These are phyloP conservation scores for Metarhizium rileyi DNA, from an alignment of 2,329 filamentous ascomycete genomes.

Conservation along the genomic window DNA sequence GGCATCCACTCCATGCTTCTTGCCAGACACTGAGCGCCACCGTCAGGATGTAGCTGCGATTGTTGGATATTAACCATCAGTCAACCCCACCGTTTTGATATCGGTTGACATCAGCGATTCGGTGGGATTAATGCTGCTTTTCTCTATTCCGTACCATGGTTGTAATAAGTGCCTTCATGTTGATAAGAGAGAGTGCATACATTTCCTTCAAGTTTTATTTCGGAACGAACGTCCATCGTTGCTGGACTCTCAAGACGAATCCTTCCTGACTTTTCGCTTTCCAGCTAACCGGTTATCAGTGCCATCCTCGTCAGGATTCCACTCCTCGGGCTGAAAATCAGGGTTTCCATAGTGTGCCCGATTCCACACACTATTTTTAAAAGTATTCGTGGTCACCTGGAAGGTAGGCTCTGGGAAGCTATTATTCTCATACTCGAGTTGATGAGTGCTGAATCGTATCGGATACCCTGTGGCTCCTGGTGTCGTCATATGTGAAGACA, in stretches of 20 bases:
- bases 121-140: background rate
- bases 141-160: background rate
- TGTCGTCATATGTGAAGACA: background rate
- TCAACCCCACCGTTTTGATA: no score
- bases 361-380: constrained; percentile 59
- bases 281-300: constrained; percentile 17
- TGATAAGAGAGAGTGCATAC: background rate
- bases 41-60: background rate
- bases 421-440: constrained; percentile 37
- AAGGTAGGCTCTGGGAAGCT: constrained; percentile 36
- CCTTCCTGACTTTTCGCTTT: constrained; percentile 17
- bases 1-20: background rate
- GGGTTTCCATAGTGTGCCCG: constrained; percentile 58
- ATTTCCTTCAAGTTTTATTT: background rate
- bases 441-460: constrained; percentile 40
- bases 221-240: background rate
- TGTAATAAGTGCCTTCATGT: background rate
- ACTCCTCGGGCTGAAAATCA: constrained; percentile 36
- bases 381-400: constrained; percentile 43
- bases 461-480: constrained; percentile 16
- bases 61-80: background rate
- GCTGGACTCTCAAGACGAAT: constrained; percentile 1
- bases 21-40: background rate
- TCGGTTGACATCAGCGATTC: background rate
- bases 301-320: constrained; percentile 31